These are phyloP conservation scores for Neurospora sp. DNA, from an alignment of 495 filamentous ascomycete genomes.

Conservation along the genomic window DNA sequence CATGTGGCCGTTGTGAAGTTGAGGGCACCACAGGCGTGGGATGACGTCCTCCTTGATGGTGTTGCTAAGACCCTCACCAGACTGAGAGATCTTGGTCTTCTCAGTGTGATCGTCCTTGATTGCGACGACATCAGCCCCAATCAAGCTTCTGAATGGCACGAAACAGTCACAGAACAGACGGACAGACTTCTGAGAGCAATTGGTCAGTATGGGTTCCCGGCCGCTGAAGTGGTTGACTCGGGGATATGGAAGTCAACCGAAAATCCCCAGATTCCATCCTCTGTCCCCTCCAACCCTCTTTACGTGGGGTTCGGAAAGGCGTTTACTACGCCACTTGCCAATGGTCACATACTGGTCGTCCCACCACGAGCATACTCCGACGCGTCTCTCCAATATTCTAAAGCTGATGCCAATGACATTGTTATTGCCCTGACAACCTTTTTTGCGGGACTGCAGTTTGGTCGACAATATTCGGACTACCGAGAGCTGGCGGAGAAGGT, in stretches of 20 bases:
- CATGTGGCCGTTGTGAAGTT: conserved; percentile 86
- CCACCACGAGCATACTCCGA: conserved; percentile 57
- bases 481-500: conserved; percentile 30
- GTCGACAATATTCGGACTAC: not conserved
- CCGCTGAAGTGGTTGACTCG: conserved; percentile 59
- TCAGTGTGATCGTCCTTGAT: conserved; percentile 73
- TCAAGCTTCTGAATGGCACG: conserved; percentile 14
- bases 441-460: conserved; percentile 50
- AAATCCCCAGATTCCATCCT: conserved; percentile 17
- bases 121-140: conserved; percentile 37
- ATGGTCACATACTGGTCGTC: conserved; percentile 72
- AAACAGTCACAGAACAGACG: conserved; percentile 50
- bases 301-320: conserved; percentile 40
- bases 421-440: conserved; percentile 62
- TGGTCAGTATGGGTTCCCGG: conserved; percentile 51
- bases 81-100: conserved; percentile 68
- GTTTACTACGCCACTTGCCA: conserved; percentile 57
- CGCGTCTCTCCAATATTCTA: conserved; percentile 43
- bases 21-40: conserved; percentile 55
- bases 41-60: conserved; percentile 57
- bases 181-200: conserved; percentile 67
- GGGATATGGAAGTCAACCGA: conserved; percentile 31
- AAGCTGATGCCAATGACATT: conserved; percentile 53
- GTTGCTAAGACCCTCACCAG: conserved; percentile 77
- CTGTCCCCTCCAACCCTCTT: conserved; percentile 16